Evolutionary conservation across 2,329 filamentous ascomycete species (phyloP).

Genomic region (Zymoseptoria passerinii): DNA sequence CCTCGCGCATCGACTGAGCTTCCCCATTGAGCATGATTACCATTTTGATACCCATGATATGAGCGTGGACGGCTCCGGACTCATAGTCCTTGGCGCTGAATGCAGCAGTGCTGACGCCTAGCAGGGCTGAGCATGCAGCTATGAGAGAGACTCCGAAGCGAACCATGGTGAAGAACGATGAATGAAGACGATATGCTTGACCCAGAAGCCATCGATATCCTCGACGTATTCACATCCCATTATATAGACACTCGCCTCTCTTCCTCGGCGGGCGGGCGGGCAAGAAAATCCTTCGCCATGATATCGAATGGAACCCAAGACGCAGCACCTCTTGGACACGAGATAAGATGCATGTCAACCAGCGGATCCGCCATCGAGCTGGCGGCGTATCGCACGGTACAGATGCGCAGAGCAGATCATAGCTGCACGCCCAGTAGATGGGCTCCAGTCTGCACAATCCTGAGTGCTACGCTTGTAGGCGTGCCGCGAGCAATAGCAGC

Average conservation of each 20-base stretch:
- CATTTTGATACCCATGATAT: constrained; percentile 22
- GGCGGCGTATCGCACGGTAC: background rate
- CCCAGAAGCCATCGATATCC: background rate
- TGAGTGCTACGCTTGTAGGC: background rate
- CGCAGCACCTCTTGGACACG: background rate
- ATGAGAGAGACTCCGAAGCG: constrained; percentile 1
- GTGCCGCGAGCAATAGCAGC: background rate
- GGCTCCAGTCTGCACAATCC: background rate
- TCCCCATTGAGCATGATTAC: background rate
- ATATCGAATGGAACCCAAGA: background rate
- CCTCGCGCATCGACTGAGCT: background rate
- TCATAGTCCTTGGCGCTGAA: constrained; percentile 15
- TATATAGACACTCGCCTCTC: background rate
- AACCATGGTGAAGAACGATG: constrained; percentile 7
- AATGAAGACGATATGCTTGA: background rate
- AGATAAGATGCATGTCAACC: background rate
- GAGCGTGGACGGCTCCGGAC: constrained; percentile 15
- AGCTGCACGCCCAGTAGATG: background rate
- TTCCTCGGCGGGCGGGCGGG: background rate
- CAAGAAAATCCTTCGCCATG: background rate
- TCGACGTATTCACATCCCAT: background rate
- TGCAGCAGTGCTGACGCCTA: constrained; percentile 6
- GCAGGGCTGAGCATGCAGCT: constrained; percentile 10
- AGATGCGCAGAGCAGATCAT: background rate
- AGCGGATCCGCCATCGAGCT: background rate